These are phyloP conservation scores for Linum tenue DNA, from an alignment of 345 rosid genomes.

Conservation along the genomic window DNA sequence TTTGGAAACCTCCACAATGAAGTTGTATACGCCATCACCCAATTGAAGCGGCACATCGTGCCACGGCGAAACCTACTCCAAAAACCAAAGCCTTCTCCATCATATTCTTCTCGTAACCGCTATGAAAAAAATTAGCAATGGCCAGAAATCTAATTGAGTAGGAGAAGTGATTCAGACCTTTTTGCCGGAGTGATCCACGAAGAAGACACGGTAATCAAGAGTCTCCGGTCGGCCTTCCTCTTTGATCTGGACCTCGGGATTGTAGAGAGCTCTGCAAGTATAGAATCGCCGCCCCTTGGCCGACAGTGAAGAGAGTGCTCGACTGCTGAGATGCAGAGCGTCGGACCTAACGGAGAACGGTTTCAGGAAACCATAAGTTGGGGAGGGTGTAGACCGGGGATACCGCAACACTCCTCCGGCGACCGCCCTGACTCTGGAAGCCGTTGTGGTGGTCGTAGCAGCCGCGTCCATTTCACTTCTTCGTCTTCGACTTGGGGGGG, in stretches of 20 bases:
- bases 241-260: slow-evolving; percentile 46
- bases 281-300: slow-evolving; percentile 35
- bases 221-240: slow-evolving; percentile 74
- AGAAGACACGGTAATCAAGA: slow-evolving; percentile 72
- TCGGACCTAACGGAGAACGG: slow-evolving; percentile 8
- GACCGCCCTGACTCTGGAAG: background rate
- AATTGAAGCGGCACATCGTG: slow-evolving; percentile 77
- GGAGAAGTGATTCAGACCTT: slow-evolving; percentile 26
- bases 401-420: too few species aligned
- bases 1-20: slow-evolving; percentile 80
- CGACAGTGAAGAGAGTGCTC: slow-evolving; percentile 13
- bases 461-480: slow-evolving; percentile 24
- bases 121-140: background rate
- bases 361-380: slow-evolving; percentile 25
- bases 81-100: background rate
- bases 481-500: too few species aligned
- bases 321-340: slow-evolving; percentile 20
- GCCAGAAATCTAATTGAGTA: background rate
- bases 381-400: slow-evolving; percentile 25
- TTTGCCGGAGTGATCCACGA: slow-evolving; percentile 57
- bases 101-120: background rate
- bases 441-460: slow-evolving; percentile 28
- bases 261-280: slow-evolving; percentile 50
- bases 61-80: slow-evolving; percentile 80
- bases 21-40: slow-evolving; percentile 81